phyloP scores from a whole-genome alignment of 2,329 filamentous ascomycete species.

The Neophaeococcomyces mojaviensis region DNA sequence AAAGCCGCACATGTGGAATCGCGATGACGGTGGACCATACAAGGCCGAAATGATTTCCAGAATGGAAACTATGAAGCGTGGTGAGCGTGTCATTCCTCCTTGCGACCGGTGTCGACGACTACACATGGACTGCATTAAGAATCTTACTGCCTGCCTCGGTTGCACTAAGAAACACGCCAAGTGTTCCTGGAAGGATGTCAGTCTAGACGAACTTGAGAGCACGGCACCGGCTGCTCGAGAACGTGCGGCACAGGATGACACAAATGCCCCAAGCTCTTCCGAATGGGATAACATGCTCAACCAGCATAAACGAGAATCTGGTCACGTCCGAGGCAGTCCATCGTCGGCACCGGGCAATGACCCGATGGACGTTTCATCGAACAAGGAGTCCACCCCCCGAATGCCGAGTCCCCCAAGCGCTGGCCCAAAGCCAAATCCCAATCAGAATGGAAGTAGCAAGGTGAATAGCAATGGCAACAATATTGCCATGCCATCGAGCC shows the following conservation, averaged over 20 bases:
- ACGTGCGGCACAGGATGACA: background rate
- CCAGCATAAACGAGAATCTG: conserved; percentile 3
- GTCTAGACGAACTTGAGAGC: conserved; percentile 55
- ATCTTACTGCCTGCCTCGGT: conserved; percentile 75
- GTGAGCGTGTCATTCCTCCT: conserved; percentile 68
- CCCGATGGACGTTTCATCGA: conserved; percentile 1
- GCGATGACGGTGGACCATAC: conserved; percentile 52
- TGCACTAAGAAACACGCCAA: conserved; percentile 88
- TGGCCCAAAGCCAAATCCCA: no score
- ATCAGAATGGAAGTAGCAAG: conserved; percentile 1
- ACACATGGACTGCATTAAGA: conserved; percentile 75
- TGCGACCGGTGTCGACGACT: conserved; percentile 77
- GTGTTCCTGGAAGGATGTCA: conserved; percentile 77
- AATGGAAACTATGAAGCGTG: conserved; percentile 67
- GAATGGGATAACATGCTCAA: conserved; percentile 9
- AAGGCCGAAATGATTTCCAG: conserved; percentile 62
- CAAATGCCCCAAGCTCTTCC: background rate
- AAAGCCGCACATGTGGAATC: conserved; percentile 40
- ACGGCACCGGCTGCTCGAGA: conserved; percentile 6
- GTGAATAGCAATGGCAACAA: no score
- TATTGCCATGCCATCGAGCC: background rate
- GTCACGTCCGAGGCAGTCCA: background rate
- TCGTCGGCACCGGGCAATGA: background rate
- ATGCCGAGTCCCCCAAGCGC: conserved; percentile 1
- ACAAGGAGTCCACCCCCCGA: conserved; percentile 4